Evolutionary conservation across 345 rosid species (phyloP), one percentile per base, ranked within the genome.

Genomic region (Pseudoturritis turrita): DNA sequence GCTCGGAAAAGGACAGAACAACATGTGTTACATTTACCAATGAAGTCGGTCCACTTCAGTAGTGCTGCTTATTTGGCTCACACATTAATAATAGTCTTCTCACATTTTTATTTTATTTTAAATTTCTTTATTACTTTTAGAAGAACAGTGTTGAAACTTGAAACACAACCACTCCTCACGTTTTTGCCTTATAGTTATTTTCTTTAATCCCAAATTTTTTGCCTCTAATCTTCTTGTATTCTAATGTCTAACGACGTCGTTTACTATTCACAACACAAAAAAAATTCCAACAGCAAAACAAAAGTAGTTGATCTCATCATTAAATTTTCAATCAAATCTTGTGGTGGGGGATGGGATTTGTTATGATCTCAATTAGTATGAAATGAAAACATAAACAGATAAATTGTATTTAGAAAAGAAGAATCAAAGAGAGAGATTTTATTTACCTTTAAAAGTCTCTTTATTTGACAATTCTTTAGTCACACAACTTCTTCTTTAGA

Each of bases 391-490:
- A 45, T 39, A 50, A 28, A 17, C 13, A 36, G 2, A 49, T 1
- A 28, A 37, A 51, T 18, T 37, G 6, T 17, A 17, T 59, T 17
- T 18, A 35, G 26, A 37, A 17, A 29, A 10, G 9, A 6, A 56
- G 17, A n/a, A 35, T 2, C 2, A 59, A 67, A 59, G 47, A 61
- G 45, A 75, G 68, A 54, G 52, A 6, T 19, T 9, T 10, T 11
- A n/a, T 9, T 10, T 11, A n/a, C 18, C 18, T 26, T 25, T 26
- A 54, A n/a, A 55, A 56, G 57, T 70, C 19, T 25, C 21, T 57
- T 62, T 54, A 68, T 45, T 76, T 76, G 75, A 76, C 75, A 53
- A 52, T 76, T 76, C 58, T 54, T 69, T 36, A 36, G 62, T 53
- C 72, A 43, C 37, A 68, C 52, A 50, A n/a, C 35, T 49, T 65